These are phyloP conservation scores for Podospora tetraspora DNA, from an alignment of 495 filamentous ascomycete species.

Conservation along the genomic window DNA sequence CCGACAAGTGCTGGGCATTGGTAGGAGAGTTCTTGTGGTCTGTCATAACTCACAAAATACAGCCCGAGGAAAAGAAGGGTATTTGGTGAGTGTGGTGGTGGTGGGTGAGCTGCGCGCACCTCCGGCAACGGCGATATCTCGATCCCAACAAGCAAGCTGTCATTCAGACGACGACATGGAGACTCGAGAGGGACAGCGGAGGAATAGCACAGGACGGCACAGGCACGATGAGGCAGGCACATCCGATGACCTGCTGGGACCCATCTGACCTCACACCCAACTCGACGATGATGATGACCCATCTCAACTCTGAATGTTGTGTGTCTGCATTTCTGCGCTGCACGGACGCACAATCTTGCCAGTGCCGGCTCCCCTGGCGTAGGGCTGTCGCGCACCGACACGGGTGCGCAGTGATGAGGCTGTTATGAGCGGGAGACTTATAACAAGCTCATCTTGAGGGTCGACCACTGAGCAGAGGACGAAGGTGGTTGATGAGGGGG, in stretches of 20 bases:
- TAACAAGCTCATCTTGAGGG: constrained; percentile 7
- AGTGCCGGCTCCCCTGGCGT: not conserved
- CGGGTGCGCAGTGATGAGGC: not conserved
- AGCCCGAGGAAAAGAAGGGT: not conserved
- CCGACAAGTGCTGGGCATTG: constrained; percentile 2
- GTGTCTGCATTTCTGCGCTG: not conserved
- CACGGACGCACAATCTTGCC: not conserved
- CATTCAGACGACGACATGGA: not conserved
- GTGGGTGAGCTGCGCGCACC: constrained; percentile 5
- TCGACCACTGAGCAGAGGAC: constrained; percentile 3
- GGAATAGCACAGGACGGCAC: not conserved
- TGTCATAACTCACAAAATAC: constrained; percentile 31
- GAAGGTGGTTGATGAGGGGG: not conserved
- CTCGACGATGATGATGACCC: not conserved
- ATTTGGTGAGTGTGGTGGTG: not conserved
- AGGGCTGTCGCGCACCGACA: not conserved
- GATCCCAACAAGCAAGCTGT: constrained; percentile 2
- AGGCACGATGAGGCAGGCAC: not conserved
- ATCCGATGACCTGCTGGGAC: not conserved
- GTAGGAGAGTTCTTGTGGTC: constrained; percentile 14
- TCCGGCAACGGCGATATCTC: constrained; percentile 6
- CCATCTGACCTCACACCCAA: not conserved
- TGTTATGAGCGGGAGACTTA: not conserved
- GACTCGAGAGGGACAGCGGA: not conserved
- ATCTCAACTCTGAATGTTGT: not conserved